Base-by-base conservation (phyloP, 1,139 yeast genomes). In the Pichia sp. region DNA sequence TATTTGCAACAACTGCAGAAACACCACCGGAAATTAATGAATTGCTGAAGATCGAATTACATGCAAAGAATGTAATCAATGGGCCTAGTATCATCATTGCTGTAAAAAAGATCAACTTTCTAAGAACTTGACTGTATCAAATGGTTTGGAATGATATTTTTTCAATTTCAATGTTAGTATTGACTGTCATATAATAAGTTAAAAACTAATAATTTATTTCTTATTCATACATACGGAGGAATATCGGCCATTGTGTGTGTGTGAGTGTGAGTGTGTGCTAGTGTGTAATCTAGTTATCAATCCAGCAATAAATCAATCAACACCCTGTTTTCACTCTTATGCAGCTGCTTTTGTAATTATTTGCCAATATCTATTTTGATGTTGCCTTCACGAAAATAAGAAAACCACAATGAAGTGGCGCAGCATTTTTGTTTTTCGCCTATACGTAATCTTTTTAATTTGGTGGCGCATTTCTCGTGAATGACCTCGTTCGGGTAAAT, bases 41-140 rank as follows among this genome's bases (percentile, higher is more conserved):
- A 59, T 79, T 85, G 47, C 67, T 76, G 29, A 58, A 55, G 5
- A 60, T 12, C 3, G 51, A 40, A n/a, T 56, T 47, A 26, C 55
- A 45, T 3, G 39, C 54, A 66, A 90, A 92, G 68, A 92, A 92
- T 2, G 88, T 71, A 42, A 75, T 52, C 56, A 92, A 62, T 11
- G 98, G 98, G 44, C 83, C 75, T 29, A 80, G 66, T 49, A 92
- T 80, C 97, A 92, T 90, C 45, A 95, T 88, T 4, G 76, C 87
- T 13, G 97, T 88, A 76, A 88, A 90, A 59, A 86, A 75, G 66
- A 87, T 76, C 56, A 92, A 79, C 67, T 90, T 90, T 56, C 74
- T 75, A 46, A 84, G 68, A 46, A 84, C 89, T 35, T 78, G 64
- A 56, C 88, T 80, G 56, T 57, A 52, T 30, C 4, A 7, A 29